Evolutionary conservation across 1,139 yeast genomes (phyloP), one percentile per base, ranked within the genome.

Genomic region (Magnusiomyces sp.): DNA sequence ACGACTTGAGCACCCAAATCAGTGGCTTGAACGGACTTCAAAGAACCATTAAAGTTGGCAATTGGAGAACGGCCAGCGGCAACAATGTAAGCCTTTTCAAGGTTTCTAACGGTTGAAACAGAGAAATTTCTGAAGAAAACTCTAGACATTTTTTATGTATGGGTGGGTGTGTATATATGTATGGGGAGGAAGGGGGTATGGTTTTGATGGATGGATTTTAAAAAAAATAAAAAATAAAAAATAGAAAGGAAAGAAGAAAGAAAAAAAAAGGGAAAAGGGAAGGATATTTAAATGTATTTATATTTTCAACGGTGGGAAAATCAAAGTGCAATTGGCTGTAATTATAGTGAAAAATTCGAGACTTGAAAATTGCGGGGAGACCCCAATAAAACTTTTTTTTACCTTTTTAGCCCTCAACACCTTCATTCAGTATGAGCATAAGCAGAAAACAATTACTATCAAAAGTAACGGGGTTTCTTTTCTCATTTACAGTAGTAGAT

Each of bases 1-100:
- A 77, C 80, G 45, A 81, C 83, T 48, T 69, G 71, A 29, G 77
- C 73, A 43, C 83, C 83, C 56, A 79, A 72, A 58, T 77, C 81
- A 34, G 73, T 59, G 60, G 79, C 80, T 9, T 76, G 59, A 53
- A 75, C 66, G 20, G 77, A 63, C 48, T 79, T 69, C 56, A 79
- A 71, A 14, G 71, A 63, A 33, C 83, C 83, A 60, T 74, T 76
- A 71, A 79, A 77, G 45, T 76, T 71, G 37, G 83, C 83, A 53
- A 79, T 72, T 38, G 83, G 81, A 9, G 83, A 79, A 63, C 83
- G 72, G 46, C 79, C 75, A 11, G 77, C 68, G 37, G 80, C 65
- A 48, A 79, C 77, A 55, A 79, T 76, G 64, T 77, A 77, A 36
- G 75, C 82, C 14, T 60, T 38, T 50, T 51, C 47, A 37, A 51